Conservation (phyloP, 306 rosid species). For the Cicer yamashitae region DNA sequence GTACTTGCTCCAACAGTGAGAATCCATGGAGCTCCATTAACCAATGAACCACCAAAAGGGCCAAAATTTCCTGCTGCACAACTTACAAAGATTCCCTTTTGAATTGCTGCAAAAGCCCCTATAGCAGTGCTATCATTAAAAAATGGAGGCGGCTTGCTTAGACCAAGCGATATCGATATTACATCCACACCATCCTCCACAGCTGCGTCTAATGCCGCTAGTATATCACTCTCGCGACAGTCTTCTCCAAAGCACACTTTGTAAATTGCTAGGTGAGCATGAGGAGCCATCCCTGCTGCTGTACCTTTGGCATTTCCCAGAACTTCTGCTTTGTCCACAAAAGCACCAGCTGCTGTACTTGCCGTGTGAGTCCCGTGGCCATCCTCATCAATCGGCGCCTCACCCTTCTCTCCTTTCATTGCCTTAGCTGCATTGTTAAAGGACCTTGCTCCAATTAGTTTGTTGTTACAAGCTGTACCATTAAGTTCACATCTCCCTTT, state of each 20-base stretch:
- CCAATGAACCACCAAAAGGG: slow-evolving; percentile 51
- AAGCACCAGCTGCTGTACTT: slow-evolving; percentile 58
- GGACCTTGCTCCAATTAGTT: slow-evolving; percentile 72
- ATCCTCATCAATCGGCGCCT: slow-evolving; percentile 49
- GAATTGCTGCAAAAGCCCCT: slow-evolving; percentile 70
- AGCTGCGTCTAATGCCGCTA: slow-evolving; percentile 60
- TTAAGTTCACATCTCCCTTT: slow-evolving; percentile 72
- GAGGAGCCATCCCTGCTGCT: slow-evolving; percentile 76
- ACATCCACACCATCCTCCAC: slow-evolving; percentile 71
- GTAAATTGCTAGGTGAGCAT: slow-evolving; percentile 71
- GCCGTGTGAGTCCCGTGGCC: slow-evolving; percentile 65
- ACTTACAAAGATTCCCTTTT: slow-evolving; percentile 77
- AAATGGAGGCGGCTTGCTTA: slow-evolving; percentile 48
- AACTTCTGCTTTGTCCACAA: slow-evolving; percentile 54
- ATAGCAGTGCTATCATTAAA: slow-evolving; percentile 61
- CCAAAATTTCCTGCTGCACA: slow-evolving; percentile 72
- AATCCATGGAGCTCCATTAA: slow-evolving; percentile 82
- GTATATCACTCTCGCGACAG: slow-evolving; percentile 52
- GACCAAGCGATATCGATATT: slow-evolving; percentile 69
- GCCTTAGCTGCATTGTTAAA: slow-evolving; percentile 46
- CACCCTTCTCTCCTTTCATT: slow-evolving; percentile 24
- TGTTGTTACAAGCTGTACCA: slow-evolving; percentile 66
- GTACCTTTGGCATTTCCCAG: slow-evolving; percentile 77
- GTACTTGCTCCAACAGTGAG: slow-evolving; percentile 72
- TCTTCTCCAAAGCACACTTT: slow-evolving; percentile 51